phyloP scores from a whole-genome alignment of 2,329 filamentous ascomycete species.

The Neonectria neomacrospora region DNA sequence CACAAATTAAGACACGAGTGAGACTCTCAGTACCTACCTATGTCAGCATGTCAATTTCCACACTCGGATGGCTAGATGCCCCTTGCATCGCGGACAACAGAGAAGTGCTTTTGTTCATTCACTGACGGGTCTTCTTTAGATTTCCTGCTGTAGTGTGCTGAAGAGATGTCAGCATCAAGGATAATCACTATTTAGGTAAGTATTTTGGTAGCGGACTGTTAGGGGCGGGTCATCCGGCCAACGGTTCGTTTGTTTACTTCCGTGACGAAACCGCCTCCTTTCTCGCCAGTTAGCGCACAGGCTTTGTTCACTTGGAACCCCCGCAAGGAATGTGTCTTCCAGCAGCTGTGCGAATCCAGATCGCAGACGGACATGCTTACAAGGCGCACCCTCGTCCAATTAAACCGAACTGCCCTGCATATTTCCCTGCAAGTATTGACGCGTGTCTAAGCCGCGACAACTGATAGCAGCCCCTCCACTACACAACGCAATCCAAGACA shows the following conservation, averaged over 20 bases:
- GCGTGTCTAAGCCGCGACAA: not conserved
- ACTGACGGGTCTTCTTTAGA: not conserved
- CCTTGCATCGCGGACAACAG: not conserved
- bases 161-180: not conserved
- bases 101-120: not conserved
- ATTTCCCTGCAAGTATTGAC: not conserved
- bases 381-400: not conserved
- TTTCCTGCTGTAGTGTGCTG: not conserved
- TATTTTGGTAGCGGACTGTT: not conserved
- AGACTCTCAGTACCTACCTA: not conserved
- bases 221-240: conserved; percentile 12
- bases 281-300: conserved; percentile 9
- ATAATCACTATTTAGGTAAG: not conserved
- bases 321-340: not conserved
- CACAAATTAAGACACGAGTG: not conserved
- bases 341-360: not conserved
- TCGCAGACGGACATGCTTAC: not conserved
- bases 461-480: not conserved
- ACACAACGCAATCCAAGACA: not conserved
- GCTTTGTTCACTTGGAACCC: not conserved
- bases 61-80: not conserved
- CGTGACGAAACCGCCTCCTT: conserved; percentile 1
- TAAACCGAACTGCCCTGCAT: not conserved
- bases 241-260: conserved; percentile 25
- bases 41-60: not conserved